Evolutionary conservation across 2,329 filamentous ascomycete genomes (phyloP).

Genomic region (Fusarium decemcellulare): DNA sequence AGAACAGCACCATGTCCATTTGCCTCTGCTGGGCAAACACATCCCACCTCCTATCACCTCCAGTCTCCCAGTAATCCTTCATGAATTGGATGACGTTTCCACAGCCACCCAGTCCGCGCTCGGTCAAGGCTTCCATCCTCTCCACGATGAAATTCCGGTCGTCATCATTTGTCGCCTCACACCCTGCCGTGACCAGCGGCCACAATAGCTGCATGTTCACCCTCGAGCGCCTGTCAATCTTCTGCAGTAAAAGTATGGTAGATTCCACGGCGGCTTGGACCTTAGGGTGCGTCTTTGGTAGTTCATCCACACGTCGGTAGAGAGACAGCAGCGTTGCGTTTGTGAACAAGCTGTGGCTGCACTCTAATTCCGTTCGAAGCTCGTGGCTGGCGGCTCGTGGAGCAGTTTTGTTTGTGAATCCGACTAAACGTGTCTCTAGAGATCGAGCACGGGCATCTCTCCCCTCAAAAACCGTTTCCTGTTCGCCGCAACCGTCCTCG

Average conservation of each 20-base stretch:
- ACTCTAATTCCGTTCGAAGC: not conserved
- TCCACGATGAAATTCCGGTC: not conserved
- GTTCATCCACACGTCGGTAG: not conserved
- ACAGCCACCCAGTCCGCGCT: conserved; percentile 9
- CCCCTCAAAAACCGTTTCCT: too few relatives aligned
- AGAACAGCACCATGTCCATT: conserved; percentile 19
- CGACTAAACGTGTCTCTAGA: not conserved
- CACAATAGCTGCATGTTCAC: conserved; percentile 13
- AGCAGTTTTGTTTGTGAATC: not conserved
- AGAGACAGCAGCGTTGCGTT: conserved; percentile 17
- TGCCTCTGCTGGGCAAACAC: conserved; percentile 16
- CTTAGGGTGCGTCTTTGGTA: not conserved
- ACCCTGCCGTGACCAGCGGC: conserved; percentile 19
- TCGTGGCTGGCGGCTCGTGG: not conserved
- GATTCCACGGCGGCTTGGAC: not conserved
- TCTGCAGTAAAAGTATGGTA: not conserved
- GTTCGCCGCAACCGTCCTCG: too few relatives aligned
- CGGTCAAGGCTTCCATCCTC: conserved; percentile 11
- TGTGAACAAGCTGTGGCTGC: not conserved
- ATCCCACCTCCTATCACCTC: conserved; percentile 13
- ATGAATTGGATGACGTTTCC: conserved; percentile 13
- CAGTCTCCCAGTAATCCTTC: conserved; percentile 21
- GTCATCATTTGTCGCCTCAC: conserved; percentile 2
- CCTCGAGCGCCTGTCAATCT: not conserved
- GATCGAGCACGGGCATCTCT: not conserved